phyloP scores from a whole-genome alignment of 2,329 filamentous ascomycete genomes.

The Fusarium sacchari region DNA sequence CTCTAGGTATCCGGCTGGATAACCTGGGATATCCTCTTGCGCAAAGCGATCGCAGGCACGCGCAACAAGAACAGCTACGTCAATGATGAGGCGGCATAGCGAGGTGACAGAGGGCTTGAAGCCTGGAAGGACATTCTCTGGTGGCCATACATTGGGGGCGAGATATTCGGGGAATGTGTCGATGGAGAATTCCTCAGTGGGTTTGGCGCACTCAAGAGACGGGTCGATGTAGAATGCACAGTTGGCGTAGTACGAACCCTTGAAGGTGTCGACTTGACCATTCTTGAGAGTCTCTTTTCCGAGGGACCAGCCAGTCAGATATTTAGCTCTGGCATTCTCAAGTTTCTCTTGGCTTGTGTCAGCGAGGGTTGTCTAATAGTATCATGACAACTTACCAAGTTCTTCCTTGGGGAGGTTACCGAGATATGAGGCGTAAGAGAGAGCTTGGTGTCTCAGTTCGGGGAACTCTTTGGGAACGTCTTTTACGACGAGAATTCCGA shows the following conservation, averaged over 20 bases:
- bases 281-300: conserved; percentile 85
- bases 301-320: conserved; percentile 79
- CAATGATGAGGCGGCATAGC: conserved; percentile 86
- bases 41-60: conserved; percentile 91
- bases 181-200: conserved; percentile 65
- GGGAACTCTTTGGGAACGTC: conserved; percentile 80
- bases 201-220: conserved; percentile 68
- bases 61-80: conserved; percentile 88
- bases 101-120: conserved; percentile 79
- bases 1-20: conserved; percentile 83
- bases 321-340: conserved; percentile 69
- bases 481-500: conserved; percentile 94
- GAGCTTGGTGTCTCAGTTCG: conserved; percentile 74
- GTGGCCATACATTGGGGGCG: conserved; percentile 89
- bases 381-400: conserved; percentile 65
- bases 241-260: conserved; percentile 87
- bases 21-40: conserved; percentile 78
- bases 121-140: conserved; percentile 72
- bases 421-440: conserved; percentile 90
- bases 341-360: conserved; percentile 57
- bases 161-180: conserved; percentile 87
- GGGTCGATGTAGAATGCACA: conserved; percentile 80
- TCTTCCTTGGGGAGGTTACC: conserved; percentile 79
- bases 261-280: conserved; percentile 80
- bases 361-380: neutral